These are phyloP conservation scores for Cladosporium halotolerans DNA, from an alignment of 2,329 filamentous ascomycete species.

Conservation along the genomic window DNA sequence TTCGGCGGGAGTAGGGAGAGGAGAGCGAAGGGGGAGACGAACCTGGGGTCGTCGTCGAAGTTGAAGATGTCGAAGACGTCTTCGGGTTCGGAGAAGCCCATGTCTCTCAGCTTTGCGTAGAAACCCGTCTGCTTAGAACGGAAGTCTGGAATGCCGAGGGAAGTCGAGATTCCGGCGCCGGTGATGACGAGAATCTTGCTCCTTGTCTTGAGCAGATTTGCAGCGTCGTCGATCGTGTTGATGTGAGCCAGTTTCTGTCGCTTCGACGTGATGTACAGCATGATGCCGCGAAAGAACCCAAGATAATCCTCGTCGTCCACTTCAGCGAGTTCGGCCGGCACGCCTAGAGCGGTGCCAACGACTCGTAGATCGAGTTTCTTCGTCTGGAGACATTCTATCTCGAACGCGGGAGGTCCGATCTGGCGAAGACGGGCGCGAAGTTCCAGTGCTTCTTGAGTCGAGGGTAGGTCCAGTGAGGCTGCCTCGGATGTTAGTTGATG, in stretches of 20 bases:
- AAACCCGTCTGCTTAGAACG: slow-evolving; percentile 88
- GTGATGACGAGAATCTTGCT: slow-evolving; percentile 90
- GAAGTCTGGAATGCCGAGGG: slow-evolving; percentile 93
- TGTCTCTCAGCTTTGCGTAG: slow-evolving; percentile 74
- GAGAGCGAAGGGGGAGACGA: not conserved
- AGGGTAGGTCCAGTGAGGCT: slow-evolving; percentile 1
- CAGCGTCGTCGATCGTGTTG: slow-evolving; percentile 85
- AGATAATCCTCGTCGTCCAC: slow-evolving; percentile 4
- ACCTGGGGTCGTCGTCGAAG: slow-evolving; percentile 71
- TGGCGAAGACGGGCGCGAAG: slow-evolving; percentile 7
- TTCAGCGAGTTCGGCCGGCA: not conserved
- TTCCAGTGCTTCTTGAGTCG: not conserved
- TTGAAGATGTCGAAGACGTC: slow-evolving; percentile 89
- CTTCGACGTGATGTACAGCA: slow-evolving; percentile 4
- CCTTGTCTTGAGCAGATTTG: slow-evolving; percentile 63
- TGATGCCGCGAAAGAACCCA: slow-evolving; percentile 3
- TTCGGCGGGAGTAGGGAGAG: not conserved
- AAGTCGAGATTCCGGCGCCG: slow-evolving; percentile 93
- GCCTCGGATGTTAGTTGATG: not conserved
- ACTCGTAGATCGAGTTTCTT: slow-evolving; percentile 1
- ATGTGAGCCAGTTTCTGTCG: slow-evolving; percentile 71
- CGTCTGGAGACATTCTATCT: not conserved
- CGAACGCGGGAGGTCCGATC: not conserved
- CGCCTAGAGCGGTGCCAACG: slow-evolving; percentile 3
- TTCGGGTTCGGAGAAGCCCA: slow-evolving; percentile 77